Conservation (phyloP, 345 rosid genomes). For the Eucalyptus camaldulensis region DNA sequence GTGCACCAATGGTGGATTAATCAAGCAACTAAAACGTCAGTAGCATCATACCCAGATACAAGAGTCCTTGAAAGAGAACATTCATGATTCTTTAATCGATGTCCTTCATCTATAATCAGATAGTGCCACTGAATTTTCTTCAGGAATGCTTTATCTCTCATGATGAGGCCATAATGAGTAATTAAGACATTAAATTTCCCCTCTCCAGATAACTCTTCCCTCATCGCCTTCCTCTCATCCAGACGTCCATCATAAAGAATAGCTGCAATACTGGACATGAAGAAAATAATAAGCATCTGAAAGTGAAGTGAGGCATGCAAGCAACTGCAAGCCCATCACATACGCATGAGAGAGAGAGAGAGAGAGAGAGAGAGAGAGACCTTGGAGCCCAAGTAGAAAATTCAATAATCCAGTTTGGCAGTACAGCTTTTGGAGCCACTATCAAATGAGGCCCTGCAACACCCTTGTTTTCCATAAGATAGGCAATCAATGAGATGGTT, state of each 20-base stretch:
- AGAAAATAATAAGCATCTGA: conserved; percentile 4
- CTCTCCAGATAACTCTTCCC: conserved; percentile 58
- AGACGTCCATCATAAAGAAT: conserved; percentile 94
- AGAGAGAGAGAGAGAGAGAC: conserved; percentile 23
- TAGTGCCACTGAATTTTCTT: conserved; percentile 88
- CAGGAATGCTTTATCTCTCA: conserved; percentile 92
- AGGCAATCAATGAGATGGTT: conserved; percentile 84
- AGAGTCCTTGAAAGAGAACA: conserved; percentile 91
- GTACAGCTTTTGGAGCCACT: conserved; percentile 98
- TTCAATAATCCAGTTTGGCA: conserved; percentile 95
- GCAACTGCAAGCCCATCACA: background rate
- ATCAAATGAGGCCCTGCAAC: conserved; percentile 90
- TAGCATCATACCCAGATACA: conserved; percentile 52
- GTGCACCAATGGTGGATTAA: background rate
- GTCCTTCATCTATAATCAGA: conserved; percentile 99
- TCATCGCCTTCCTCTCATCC: conserved; percentile 88
- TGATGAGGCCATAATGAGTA: conserved; percentile 95
- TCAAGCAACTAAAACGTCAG: background rate
- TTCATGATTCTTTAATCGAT: conserved; percentile 92
- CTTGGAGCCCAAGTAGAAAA: conserved; percentile 91
- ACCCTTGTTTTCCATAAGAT: conserved; percentile 82
- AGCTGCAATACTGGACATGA: conserved; percentile 63
- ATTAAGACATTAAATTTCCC: conserved; percentile 75
- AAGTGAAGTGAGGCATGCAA: background rate
- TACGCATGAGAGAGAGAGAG: background rate